Base-by-base conservation (phyloP, 2,329 filamentous ascomycete genomes). In the Onygenales sp. region DNA sequence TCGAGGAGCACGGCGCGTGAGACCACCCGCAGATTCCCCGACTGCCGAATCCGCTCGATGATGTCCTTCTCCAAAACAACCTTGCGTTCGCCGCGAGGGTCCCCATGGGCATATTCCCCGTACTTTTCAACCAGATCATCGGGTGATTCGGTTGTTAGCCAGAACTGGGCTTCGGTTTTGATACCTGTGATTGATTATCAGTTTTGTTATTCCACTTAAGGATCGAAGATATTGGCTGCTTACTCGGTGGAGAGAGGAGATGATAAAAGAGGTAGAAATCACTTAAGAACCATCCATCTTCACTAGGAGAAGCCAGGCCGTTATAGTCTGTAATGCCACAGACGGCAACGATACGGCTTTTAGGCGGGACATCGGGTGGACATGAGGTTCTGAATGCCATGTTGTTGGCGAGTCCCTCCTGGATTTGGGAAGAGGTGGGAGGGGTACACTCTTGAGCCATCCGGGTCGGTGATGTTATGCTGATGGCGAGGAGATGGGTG, bases 81-180 rank as follows among this genome's bases (percentile, higher is more conserved):
- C 47, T 48, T 32, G 38, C 52, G 43, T 11, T 55, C 46, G 11
- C 38, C 41, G 31, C 43, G 17, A 17, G 55, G 52, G 51, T 55
- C 50, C 6, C 58, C 55, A 46, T 58, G 56, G 11, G 56, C 53
- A 46, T 58, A 58, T 47, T 57, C 54, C 7, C 17, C 36, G 46
- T 58, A 58, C 42, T 58, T 58, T 42, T 36, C 8, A 3, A 58
- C 49, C 7, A 60, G 49, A 50, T 51, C 41, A 31, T 55, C 33
- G 3, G 54, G 58, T n/a, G 44, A 31, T 39, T 54, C 51, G 14
- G 38, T 57, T 10, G 56, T 59, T 38, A 59, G 43, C 56, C 54
- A 58, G 38, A 52, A 21, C 21, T 47, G 36, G 9, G 9, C 36
- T 39, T 39, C 36, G 9, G 36, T 39, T 10, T 39, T 9, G 36